Conservation (phyloP, 495 filamentous ascomycete species). For the Tuber magnatum region DNA sequence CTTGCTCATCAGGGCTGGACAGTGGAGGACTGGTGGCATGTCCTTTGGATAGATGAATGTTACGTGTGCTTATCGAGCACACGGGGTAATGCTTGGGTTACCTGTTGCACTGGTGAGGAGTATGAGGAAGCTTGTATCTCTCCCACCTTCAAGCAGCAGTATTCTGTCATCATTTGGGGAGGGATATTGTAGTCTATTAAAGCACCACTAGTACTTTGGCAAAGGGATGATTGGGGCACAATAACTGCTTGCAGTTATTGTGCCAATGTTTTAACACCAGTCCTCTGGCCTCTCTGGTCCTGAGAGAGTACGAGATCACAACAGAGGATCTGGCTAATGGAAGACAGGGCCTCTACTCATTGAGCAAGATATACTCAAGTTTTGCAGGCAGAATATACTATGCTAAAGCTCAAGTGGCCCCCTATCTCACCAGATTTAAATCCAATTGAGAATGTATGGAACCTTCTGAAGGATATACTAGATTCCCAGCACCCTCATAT, state of each 20-base stretch:
- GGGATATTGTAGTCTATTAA: neutral
- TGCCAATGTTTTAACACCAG: neutral
- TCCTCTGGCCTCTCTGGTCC: conserved; percentile 11
- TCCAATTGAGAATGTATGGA: too few species aligned
- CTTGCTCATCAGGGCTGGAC: too few species aligned
- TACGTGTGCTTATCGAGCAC: too few species aligned
- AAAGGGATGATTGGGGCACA: conserved; percentile 13
- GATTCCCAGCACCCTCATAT: too few species aligned
- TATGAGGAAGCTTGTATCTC: too few species aligned
- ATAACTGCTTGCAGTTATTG: conserved; percentile 10
- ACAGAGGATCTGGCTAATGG: conserved; percentile 4
- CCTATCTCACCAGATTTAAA: neutral
- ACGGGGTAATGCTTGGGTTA: too few species aligned
- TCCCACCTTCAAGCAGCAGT: too few species aligned
- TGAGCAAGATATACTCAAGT: neutral
- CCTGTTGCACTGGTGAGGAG: too few species aligned
- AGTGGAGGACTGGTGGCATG: too few species aligned
- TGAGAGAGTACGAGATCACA: neutral
- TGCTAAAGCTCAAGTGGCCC: conserved; percentile 14
- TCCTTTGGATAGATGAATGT: too few species aligned
- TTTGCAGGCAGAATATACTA: conserved; percentile 1
- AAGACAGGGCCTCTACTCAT: conserved; percentile 4
- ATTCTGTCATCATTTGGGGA: conserved; percentile 15
- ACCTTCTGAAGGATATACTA: too few species aligned
- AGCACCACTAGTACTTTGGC: conserved; percentile 2